Base-by-base conservation (phyloP, 73 alveolate species). In the Paramecium sexaurelia region DNA sequence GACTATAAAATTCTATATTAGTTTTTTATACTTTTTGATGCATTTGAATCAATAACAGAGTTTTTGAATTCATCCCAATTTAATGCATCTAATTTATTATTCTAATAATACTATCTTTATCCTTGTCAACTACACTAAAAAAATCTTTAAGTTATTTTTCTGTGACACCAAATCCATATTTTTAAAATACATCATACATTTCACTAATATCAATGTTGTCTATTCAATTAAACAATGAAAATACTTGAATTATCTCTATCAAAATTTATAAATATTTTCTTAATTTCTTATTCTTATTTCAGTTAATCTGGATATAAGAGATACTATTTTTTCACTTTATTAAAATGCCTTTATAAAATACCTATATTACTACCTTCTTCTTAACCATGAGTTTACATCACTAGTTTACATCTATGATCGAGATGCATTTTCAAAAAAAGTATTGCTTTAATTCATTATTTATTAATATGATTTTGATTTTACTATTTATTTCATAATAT, bases 1-100 rank as follows among this genome's bases (percentile, higher is more conserved):
- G 26, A 61, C 83, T 61, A 61, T 10, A 7, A 26, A 45, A 61
- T 10, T 15, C 7, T 2, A 51, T 51, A 29, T 1, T 51, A 5
- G 8, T 17, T 61, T 2, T 61, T 61, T 24, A 61, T 61, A 61
- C 83, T 61, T 61, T 61, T 61, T 6, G 83, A 61, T 22, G 83
- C 83, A 61, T 61, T 24, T 22, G 39, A 41, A 61, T 61, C 83
- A 6, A 61, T 29, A 7, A 61, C 83, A 61, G 83, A 61, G 26
- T 61, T 61, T 32, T 61, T 61, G 26, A 61, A 61, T 32, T 61
- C 83, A 61, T 61, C 43, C 83, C 41, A 61, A 61, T 61, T 61
- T 9, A 61, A 32, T 22, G 83, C 83, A 61, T 61, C 83, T 61
- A 61, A 61, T 61, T 61, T 29, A 61, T 26, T 13, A 61, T 13